Evolutionary conservation across 2,329 filamentous ascomycete genomes (phyloP), one percentile per base, ranked within the genome.

Genomic region (Uncinocarpus reesii): DNA sequence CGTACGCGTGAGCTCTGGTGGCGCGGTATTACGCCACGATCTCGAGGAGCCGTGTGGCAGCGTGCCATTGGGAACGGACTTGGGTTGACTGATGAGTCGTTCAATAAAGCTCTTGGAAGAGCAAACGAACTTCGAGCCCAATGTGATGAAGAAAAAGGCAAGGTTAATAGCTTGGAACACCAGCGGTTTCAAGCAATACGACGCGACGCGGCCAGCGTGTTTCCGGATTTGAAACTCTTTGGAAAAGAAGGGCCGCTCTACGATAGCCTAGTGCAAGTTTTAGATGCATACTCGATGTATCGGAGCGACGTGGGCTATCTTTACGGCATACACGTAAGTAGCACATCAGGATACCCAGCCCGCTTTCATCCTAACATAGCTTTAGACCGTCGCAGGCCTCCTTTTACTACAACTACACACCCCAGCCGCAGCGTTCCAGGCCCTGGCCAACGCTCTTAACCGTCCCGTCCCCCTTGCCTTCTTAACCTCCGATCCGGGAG

Each of bases 251-350:
- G 71, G 5, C 75, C 77, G 2, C 62, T 79, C 20, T 73, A 78
- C 52, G 65, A 74, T 26, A 72, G 72, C 11, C 66, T 82, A 18
- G 65, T 76, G 20, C 71, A 81, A 57, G 72, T 82, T 7, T 70
- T 80, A 52, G 71, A 79, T 54, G 78, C 79, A 23, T 81, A 81
- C 60, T 73, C 75, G 7, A 76, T 78, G 67, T 82, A 82, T 60
- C 75, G 79, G 52, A 74, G 73, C 42, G 78, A 81, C 55, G 74
- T 81, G 32, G 76, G 78, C 46, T 80, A 79, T 53, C 70, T 76
- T 46, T 71, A 73, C 54, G 77, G 77, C 48, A 74, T 78, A 50
- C 78, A 80, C 56, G 68, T 74, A 55, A 61, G 71, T 60, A 26
- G 15, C 41, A 41, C 23, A 10, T 16, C 16, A 13, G 15, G n/a